Conservation (phyloP, 768 basidiomycete species). For the Psilocybe subaeruginosa region DNA sequence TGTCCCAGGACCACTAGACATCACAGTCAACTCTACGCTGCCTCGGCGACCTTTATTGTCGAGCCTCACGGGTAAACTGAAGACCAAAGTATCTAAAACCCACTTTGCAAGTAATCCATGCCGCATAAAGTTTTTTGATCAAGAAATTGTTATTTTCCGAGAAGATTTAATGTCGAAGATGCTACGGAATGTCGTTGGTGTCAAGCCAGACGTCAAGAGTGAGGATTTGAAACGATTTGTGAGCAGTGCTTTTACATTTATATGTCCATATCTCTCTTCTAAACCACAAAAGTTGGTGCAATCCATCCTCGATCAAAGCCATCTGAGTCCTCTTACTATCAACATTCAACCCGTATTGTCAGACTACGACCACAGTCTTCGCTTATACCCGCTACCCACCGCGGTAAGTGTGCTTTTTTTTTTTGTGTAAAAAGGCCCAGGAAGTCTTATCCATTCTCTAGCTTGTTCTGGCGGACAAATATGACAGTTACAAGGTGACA, state of each 20-base stretch:
- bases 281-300: conserved; percentile 76
- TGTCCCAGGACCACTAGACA: conserved; percentile 92
- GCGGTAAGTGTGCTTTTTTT: conserved; percentile 48
- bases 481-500: conserved; percentile 93
- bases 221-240: conserved; percentile 91
- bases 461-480: conserved; percentile 95
- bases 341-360: conserved; percentile 86
- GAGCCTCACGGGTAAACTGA: conserved; percentile 70
- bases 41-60: conserved; percentile 84
- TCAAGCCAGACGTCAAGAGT: conserved; percentile 78
- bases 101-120: conserved; percentile 92
- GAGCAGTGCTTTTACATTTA: conserved; percentile 28
- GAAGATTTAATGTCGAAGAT: conserved; percentile 94
- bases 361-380: conserved; percentile 90
- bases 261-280: background rate
- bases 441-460: conserved; percentile 30
- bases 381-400: conserved; percentile 94
- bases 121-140: conserved; percentile 91
- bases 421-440: background rate
- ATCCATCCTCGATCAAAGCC: conserved; percentile 92
- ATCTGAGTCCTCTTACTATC: conserved; percentile 85
- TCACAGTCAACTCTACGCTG: conserved; percentile 77
- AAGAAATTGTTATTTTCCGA: conserved; percentile 93
- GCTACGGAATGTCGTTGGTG: conserved; percentile 88
- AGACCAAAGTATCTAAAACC: conserved; percentile 73